A percentile compares a stretch with the other conserved stretches of the same genome.
phyloP scores from a whole-genome alignment of 306 rosid genomes.

The Argentina anserina region DNA sequence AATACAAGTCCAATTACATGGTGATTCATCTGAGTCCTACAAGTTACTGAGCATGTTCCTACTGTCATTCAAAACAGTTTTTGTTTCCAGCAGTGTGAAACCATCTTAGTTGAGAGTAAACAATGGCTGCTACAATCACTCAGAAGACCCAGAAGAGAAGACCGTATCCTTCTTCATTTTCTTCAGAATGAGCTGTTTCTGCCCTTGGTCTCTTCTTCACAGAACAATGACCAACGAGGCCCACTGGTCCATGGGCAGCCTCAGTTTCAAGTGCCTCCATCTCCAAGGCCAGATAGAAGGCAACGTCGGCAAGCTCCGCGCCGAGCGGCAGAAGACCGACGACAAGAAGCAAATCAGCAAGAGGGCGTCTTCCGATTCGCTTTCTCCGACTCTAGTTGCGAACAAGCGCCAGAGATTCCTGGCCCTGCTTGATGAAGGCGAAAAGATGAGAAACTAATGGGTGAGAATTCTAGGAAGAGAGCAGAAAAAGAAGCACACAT shows the following conservation, averaged over 20 bases:
- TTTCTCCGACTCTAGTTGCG: slow-evolving; percentile 64
- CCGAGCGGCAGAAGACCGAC: slow-evolving; percentile 36
- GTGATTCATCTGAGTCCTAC: slow-evolving; percentile 67
- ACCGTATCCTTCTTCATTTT: no score
- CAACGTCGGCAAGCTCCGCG: slow-evolving; percentile 53
- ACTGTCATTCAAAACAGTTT: slow-evolving; percentile 63
- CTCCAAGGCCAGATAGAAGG: slow-evolving; percentile 86
- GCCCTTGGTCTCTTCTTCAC: no score
- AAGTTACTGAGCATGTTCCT: slow-evolving; percentile 62
- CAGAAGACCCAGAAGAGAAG: no score
- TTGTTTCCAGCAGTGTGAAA: slow-evolving; percentile 76
- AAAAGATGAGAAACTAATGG: slow-evolving; percentile 69
- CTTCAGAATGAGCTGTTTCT: no score
- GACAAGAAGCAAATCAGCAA: slow-evolving; percentile 27
- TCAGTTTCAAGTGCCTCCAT: slow-evolving; percentile 63
- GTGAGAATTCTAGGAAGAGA: slow-evolving; percentile 48
- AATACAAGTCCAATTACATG: slow-evolving; percentile 91
- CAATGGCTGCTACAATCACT: no score
- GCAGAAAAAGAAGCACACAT: slow-evolving; percentile 67
- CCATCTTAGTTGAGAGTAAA: no score
- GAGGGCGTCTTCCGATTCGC: slow-evolving; percentile 25
- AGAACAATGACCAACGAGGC: slow-evolving; percentile 92
- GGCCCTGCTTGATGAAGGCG: slow-evolving; percentile 33
- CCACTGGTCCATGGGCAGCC: slow-evolving; percentile 97
- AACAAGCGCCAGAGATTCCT: slow-evolving; percentile 43